Evolutionary conservation across 352 stramenopile genomes (phyloP), one percentile per base, ranked within the genome.

Genomic region (Elongisporangium prolatum): DNA sequence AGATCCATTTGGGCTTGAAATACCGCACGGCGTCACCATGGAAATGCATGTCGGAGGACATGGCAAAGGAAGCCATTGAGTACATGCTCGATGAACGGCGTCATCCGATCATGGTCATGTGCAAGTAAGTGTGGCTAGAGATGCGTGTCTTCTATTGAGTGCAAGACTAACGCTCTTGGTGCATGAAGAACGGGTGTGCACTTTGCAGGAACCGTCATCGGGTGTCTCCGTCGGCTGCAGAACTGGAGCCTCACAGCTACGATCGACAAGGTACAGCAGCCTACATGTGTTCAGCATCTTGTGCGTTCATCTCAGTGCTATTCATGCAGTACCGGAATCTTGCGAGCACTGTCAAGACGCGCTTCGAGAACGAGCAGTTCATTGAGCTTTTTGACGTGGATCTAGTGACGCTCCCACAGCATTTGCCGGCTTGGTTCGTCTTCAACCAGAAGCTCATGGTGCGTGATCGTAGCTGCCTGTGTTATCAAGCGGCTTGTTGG

Each of bases 371-470:
- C 59, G 86, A 95, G 60, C 86, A 95, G 63, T 95, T 95, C 57
- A 95, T 95, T 28, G 86, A 95, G 60, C 71, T 95, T 13, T 95
- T 95, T 50, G 86, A 95, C 50, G 82, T 93, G 34, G 85, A 94
- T 57, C 71, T 94, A 22, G 85, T 93, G 51, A 91, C 81, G 18
- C 55, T 93, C 13, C 86, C 86, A 14, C 76, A 90, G 54, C 78
- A 93, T 17, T 56, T 95, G 11, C 86, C 86, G 6, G 65, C 70
- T 18, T 95, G 86, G 86, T 95, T 93, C 56, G 77, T 88, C 9
- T 66, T 86, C 21, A 90, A 93, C 56, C 85, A 95, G 53, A 62
- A 63, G 48, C 71, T 95, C 37, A 89, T 89, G 83, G 83, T 89
- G 67, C 48, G 59, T 16, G 5, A 21, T 14, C 21, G 14, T n/a